Evolutionary conservation across 495 filamentous ascomycete genomes (phyloP).

Genomic region (Xylaria grammica): DNA sequence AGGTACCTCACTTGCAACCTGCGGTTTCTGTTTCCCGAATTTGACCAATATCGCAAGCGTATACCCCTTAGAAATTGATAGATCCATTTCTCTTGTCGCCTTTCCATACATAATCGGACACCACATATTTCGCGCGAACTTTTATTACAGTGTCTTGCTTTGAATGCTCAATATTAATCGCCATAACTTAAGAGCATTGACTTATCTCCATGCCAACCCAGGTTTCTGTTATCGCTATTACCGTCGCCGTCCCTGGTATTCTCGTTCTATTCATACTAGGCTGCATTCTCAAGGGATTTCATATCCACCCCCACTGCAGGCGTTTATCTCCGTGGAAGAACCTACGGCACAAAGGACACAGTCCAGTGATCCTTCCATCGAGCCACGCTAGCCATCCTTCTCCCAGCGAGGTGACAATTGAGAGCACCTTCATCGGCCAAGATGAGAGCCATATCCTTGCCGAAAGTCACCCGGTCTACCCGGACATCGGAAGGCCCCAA

Average conservation of each 20-base stretch:
- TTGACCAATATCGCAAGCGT: neutral
- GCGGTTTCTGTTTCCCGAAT: slow-evolving; percentile 3
- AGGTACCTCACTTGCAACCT: neutral
- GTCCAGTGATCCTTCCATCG: slow-evolving; percentile 2
- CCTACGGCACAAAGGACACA: slow-evolving; percentile 32
- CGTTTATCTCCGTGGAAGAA: slow-evolving; percentile 25
- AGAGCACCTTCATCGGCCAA: slow-evolving; percentile 43
- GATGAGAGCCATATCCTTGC: slow-evolving; percentile 19
- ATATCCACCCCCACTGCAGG: slow-evolving; percentile 26
- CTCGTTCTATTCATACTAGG: slow-evolving; percentile 26
- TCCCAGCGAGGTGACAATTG: slow-evolving; percentile 23
- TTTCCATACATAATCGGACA: slow-evolving; percentile 21
- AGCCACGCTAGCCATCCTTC: neutral
- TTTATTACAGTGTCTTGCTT: slow-evolving; percentile 1
- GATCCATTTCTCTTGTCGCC: neutral
- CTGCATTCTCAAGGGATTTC: slow-evolving; percentile 34
- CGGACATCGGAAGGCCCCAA: neutral
- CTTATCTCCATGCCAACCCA: slow-evolving; percentile 41
- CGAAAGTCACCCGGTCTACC: slow-evolving; percentile 8
- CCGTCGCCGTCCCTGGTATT: slow-evolving; percentile 61
- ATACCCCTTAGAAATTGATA: neutral
- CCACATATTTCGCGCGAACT: slow-evolving; percentile 17
- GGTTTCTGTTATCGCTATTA: slow-evolving; percentile 47
- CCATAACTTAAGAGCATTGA: slow-evolving; percentile 25
- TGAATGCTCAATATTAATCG: slow-evolving; percentile 15